Evolutionary conservation across 192 early-diverging fungal genomes (phyloP), one percentile per base, ranked within the genome.

Genomic region (Rhizoclosmatium sp.): DNA sequence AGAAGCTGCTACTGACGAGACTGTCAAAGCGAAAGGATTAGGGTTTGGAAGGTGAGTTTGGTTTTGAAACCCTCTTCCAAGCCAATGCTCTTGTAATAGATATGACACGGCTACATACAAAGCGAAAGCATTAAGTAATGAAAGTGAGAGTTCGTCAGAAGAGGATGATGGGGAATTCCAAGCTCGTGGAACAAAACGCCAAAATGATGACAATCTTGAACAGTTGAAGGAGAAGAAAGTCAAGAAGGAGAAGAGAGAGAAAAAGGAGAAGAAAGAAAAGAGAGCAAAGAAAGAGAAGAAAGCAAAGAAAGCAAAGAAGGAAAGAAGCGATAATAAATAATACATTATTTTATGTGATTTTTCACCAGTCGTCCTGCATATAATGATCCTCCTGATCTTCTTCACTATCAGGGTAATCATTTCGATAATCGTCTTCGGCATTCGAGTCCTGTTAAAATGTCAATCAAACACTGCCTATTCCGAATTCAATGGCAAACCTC

Each of bases 11-110:
- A 71, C 12, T 49, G 70, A 23, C 1, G 71, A 69, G 21, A 75
- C 39, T 9, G 73, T 44, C 4, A 66, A 82, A 14, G 51, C 45
- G 72, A 69, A 69, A 14, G 83, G 85, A 49, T 49, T 85, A 56
- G 84, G 84, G 3, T 86, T 80, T 54, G 80, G 81, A 70, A 81
- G 84, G 84, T 85, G 42, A 5, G 80, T 74, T 40, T 41, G 2
- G 42, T 19, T 7, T 40, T 16, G 2, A 16, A 44, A 58, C 60
- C 9, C 16, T 42, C 10, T 56, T 0, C 12, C 21, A 71, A 44
- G 44, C 31, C 23, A 21, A 10, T 69, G 14, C 56, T 58, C 54
- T 2, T 49, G 3, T 40, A n/a, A 47, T 3, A 77, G 75, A 61
- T 44, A 47, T 19, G 49, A 71, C 4, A 80, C 65, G 51, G 76